These are phyloP conservation scores for Pythium phragmitis DNA, from an alignment of 352 stramenopile species.

Conservation along the genomic window DNA sequence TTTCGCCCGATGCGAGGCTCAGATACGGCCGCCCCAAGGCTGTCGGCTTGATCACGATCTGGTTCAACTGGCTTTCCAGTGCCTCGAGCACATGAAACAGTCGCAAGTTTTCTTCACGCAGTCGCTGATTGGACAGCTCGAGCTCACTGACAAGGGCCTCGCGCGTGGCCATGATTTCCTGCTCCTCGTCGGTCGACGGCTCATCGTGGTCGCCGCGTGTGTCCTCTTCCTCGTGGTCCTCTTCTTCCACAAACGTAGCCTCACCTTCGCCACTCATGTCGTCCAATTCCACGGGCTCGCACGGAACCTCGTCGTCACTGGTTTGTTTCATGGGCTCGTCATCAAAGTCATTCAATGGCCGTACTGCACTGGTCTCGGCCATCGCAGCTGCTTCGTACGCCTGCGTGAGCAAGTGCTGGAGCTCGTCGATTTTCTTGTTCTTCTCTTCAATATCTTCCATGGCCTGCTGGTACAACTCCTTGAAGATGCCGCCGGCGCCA, in stretches of 20 bases:
- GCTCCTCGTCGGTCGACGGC: constrained; percentile 1
- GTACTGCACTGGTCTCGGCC: not conserved
- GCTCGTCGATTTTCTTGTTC: constrained; percentile 66
- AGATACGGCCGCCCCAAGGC: constrained; percentile 39
- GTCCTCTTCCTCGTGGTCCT: constrained; percentile 5
- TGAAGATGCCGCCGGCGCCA: constrained; percentile 41
- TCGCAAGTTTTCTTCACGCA: constrained; percentile 52
- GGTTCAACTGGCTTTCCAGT: constrained; percentile 47
- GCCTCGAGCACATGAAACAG: constrained; percentile 47
- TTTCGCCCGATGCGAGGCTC: constrained; percentile 24
- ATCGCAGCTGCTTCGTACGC: constrained; percentile 36
- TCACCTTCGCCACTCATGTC: not conserved
- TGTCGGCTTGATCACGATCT: constrained; percentile 41
- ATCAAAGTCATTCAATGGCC: not conserved
- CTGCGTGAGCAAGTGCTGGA: constrained; percentile 45
- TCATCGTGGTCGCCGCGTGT: not conserved
- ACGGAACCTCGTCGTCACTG: not conserved
- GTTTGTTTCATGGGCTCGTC: not conserved
- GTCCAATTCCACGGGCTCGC: constrained; percentile 1
- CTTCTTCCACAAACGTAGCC: not conserved
- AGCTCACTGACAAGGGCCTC: constrained; percentile 30
- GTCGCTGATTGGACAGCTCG: constrained; percentile 34
- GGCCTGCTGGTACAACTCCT: constrained; percentile 68
- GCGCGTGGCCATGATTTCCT: constrained; percentile 8
- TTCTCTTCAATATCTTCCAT: constrained; percentile 68